Conservation (phyloP, 1,139 yeast species). For the Sugiyamaella neomexicana region DNA sequence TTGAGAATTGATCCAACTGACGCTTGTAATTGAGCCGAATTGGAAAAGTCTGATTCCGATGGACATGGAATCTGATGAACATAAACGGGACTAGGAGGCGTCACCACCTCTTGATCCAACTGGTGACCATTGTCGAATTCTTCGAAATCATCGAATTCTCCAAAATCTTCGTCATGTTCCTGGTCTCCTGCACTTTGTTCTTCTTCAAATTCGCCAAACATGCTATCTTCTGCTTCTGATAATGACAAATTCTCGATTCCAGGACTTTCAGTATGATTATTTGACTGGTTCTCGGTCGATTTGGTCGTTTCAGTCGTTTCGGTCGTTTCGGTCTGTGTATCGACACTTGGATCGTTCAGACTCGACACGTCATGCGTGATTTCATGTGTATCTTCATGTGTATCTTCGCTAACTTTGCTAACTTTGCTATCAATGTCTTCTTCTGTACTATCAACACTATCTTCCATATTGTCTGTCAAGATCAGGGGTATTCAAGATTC, state of each 20-base stretch:
- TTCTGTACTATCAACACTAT: background rate
- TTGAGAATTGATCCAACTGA: slow-evolving; percentile 25
- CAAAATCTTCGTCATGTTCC: slow-evolving; percentile 2
- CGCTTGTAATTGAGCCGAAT: slow-evolving; percentile 32
- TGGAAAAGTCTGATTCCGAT: slow-evolving; percentile 29
- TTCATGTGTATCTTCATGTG: too few species aligned
- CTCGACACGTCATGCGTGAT: too few species aligned
- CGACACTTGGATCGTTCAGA: too few species aligned
- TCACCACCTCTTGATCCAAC: slow-evolving; percentile 30
- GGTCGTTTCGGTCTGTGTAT: too few species aligned
- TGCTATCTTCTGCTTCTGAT: background rate
- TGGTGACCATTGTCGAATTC: slow-evolving; percentile 33
- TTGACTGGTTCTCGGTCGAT: background rate
- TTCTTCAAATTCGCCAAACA: background rate
- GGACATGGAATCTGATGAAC: slow-evolving; percentile 17
- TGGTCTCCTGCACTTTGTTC: background rate
- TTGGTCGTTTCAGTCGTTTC: too few species aligned
- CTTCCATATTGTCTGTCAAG: background rate
- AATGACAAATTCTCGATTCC: too few species aligned
- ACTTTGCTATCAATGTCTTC: too few species aligned
- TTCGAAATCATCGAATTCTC: slow-evolving; percentile 31
- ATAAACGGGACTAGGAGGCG: background rate
- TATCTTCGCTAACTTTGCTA: too few species aligned
- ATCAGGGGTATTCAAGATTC: background rate
- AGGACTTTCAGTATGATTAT: too few species aligned